A percentile compares a stretch with the other conserved stretches of the same genome.
phyloP scores from a whole-genome alignment of 768 basidiomycete species.

The Megacollybia marginata region DNA sequence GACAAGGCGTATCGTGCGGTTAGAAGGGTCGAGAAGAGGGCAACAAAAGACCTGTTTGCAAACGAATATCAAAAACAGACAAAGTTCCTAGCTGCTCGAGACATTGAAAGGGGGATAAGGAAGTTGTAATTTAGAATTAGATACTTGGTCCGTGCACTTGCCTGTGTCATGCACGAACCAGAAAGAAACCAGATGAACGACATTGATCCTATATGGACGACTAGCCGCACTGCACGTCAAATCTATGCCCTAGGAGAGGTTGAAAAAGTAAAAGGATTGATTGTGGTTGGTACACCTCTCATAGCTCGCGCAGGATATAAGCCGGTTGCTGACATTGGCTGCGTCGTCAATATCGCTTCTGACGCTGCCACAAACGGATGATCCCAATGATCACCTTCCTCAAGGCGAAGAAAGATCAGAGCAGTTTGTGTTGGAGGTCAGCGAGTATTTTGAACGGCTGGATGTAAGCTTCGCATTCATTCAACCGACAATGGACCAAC shows the following conservation, averaged over 20 bases:
- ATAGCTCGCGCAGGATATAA: constrained; percentile 53
- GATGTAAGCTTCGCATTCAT: constrained; percentile 41
- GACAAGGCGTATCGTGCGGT: constrained; percentile 60
- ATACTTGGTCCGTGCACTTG: not conserved
- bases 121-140: constrained; percentile 25
- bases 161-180: not conserved
- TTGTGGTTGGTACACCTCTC: not conserved
- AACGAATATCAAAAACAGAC: constrained; percentile 58
- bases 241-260: constrained; percentile 77
- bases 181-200: constrained; percentile 19
- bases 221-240: constrained; percentile 73
- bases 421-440: constrained; percentile 78
- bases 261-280: constrained; percentile 48
- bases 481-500: not conserved
- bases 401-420: constrained; percentile 81
- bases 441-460: constrained; percentile 78
- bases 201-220: constrained; percentile 75
- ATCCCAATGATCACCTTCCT: constrained; percentile 56
- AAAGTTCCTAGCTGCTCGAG: constrained; percentile 35
- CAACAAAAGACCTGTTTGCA: constrained; percentile 53
- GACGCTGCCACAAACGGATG: constrained; percentile 78
- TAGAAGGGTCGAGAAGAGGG: constrained; percentile 63
- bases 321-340: constrained; percentile 65
- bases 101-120: constrained; percentile 36
- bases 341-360: constrained; percentile 74